These are phyloP conservation scores for Trichoderma breve DNA, from an alignment of 2,329 filamentous ascomycete species.

Conservation along the genomic window DNA sequence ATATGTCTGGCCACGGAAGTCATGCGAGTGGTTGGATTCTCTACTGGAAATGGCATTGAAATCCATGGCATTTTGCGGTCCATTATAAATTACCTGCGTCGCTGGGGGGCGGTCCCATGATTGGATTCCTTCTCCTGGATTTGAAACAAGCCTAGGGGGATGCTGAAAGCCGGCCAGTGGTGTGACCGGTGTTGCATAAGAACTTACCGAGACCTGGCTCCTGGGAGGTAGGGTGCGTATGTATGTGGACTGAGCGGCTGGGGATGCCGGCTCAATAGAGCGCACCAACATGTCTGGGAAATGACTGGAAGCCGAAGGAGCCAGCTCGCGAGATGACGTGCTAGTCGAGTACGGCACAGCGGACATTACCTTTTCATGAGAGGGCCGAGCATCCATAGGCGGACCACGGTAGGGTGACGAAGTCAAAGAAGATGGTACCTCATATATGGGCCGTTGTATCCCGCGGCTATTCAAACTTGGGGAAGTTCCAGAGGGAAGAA, in stretches of 20 bases:
- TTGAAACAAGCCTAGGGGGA: slow-evolving; percentile 25
- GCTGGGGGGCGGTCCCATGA: slow-evolving; percentile 17
- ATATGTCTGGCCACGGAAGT: background rate
- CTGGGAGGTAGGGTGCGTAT: slow-evolving; percentile 35
- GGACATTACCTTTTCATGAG: slow-evolving; percentile 31
- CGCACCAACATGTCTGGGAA: slow-evolving; percentile 45
- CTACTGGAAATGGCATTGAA: slow-evolving; percentile 15
- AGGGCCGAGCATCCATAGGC: slow-evolving; percentile 11
- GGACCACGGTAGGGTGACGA: slow-evolving; percentile 15
- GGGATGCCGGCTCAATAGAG: slow-evolving; percentile 47
- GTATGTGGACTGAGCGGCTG: slow-evolving; percentile 36
- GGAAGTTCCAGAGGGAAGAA: slow-evolving; percentile 20
- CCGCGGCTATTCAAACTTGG: slow-evolving; percentile 32
- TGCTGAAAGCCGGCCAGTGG: slow-evolving; percentile 22
- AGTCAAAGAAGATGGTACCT: slow-evolving; percentile 1
- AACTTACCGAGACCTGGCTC: slow-evolving; percentile 26
- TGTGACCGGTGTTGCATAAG: slow-evolving; percentile 22
- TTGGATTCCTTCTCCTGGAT: slow-evolving; percentile 22
- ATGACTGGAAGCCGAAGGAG: slow-evolving; percentile 26
- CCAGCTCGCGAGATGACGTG: slow-evolving; percentile 27
- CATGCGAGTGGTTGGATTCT: background rate
- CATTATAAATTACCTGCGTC: background rate
- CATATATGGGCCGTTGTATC: slow-evolving; percentile 9
- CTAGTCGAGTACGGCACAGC: slow-evolving; percentile 22
- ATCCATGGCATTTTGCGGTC: background rate